These are phyloP conservation scores for Aspergillus haitiensis DNA, from an alignment of 495 filamentous ascomycete genomes.

Conservation along the genomic window DNA sequence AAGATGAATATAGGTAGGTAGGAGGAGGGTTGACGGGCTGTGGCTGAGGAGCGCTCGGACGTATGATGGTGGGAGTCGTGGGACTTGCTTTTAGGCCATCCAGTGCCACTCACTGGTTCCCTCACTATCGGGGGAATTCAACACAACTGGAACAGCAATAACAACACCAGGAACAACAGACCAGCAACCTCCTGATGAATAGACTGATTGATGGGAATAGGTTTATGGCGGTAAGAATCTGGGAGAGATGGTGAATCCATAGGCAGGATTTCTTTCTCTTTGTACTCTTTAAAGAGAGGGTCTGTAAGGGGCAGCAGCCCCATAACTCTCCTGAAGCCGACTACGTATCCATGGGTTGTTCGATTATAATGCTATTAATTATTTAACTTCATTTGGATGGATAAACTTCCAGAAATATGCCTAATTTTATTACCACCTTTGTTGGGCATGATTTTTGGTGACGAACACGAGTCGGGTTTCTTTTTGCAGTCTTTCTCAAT, in stretches of 20 bases:
- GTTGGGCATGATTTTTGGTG: background rate
- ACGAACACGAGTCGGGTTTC: background rate
- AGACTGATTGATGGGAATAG: background rate
- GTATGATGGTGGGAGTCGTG: conserved; percentile 20
- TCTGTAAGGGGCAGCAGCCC: conserved; percentile 5
- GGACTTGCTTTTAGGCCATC: conserved; percentile 9
- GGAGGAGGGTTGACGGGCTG: conserved; percentile 12
- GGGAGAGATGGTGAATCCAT: background rate
- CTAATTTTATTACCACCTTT: no score
- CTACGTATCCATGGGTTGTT: conserved; percentile 8
- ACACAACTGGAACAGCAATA: background rate
- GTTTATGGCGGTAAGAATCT: background rate
- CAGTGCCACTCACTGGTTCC: background rate
- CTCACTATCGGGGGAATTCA: background rate
- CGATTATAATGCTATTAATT: background rate
- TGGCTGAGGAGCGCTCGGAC: conserved; percentile 29
- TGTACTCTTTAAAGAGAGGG: background rate
- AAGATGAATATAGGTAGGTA: conserved; percentile 1
- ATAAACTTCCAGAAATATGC: background rate
- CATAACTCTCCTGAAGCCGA: conserved; percentile 4
- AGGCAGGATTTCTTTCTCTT: background rate
- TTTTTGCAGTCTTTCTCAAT: conserved; percentile 2
- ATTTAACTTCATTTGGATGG: conserved; percentile 1
- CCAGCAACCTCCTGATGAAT: background rate
- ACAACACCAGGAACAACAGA: background rate